Base-by-base conservation (phyloP, 169 alveolate genomes). In the Cryptosporidium parvum region DNA sequence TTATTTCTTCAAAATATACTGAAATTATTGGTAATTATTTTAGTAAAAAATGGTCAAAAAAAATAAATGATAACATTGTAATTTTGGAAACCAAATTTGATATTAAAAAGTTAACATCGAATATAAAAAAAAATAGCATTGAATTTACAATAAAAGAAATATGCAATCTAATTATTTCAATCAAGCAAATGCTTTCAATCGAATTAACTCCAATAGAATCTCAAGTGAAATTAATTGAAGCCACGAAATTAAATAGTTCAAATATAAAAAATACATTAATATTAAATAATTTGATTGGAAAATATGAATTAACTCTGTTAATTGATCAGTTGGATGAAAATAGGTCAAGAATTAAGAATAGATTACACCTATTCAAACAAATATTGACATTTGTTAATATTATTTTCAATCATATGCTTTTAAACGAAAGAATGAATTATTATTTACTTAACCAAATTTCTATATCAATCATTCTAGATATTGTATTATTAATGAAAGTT, bases 1-100 rank as follows among this genome's bases (percentile, higher is more conserved):
- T 73, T 51, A 33, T 52, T 37, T 53, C 86, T 33, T 73, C 86
- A 4, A 56, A 53, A 33, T 73, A 73, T 73, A 37, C 56, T 73
- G 72, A 73, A 48, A 33, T 59, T 0, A 51, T 73, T 73, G 86
- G 71, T 7, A 33, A 6, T 35, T 53, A 29, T 42, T 18, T 73
- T 9, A 58, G 4, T 33, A 29, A 21, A 35, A 73, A 73, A 73
- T 18, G 56, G 16, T 14, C 21, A 1, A 48, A 48, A 48, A 16
- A 48, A 48, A 16, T 23, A 1, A 5, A 14, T 48, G 23, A 48
- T 0, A 48, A 48, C 23, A 48, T 48, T 14, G 7, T 48, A 14
- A 48, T 48, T 48, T 48, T 33, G 52, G 48, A 35, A 18, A n/a
- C 18, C 61, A 31, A 56, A 56, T 8, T 48, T 31, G 59, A 73